phyloP scores from a whole-genome alignment of 768 basidiomycete species.

The Neoboletus subvelutipes region DNA sequence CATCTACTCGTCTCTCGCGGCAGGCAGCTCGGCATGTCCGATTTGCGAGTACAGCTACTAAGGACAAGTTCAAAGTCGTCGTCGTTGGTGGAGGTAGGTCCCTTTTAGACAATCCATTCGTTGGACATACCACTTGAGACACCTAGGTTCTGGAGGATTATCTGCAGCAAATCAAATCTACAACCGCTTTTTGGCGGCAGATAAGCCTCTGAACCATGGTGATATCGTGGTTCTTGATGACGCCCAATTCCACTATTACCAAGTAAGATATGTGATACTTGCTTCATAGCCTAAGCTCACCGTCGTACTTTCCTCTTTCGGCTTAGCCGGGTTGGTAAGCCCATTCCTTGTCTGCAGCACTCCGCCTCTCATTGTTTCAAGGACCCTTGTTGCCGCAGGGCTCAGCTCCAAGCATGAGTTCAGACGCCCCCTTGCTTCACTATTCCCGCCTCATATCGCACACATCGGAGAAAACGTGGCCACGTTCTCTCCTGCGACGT shows the following conservation, averaged over 20 bases:
- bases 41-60: slow-evolving; percentile 27
- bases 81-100: slow-evolving; percentile 82
- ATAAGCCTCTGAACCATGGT: slow-evolving; percentile 61
- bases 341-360: neutral
- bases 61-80: slow-evolving; percentile 74
- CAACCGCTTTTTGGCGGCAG: slow-evolving; percentile 69
- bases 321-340: slow-evolving; percentile 84
- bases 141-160: slow-evolving; percentile 75
- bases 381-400: slow-evolving; percentile 94
- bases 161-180: slow-evolving; percentile 87
- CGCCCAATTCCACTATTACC: slow-evolving; percentile 82
- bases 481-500: slow-evolving; percentile 71
- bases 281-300: slow-evolving; percentile 4
- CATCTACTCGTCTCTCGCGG: slow-evolving; percentile 7
- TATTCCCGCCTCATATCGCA: slow-evolving; percentile 74
- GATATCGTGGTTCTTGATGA: slow-evolving; percentile 89
- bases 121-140: slow-evolving; percentile 5
- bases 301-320: neutral
- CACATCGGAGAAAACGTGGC: slow-evolving; percentile 71
- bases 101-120: neutral
- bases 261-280: slow-evolving; percentile 42
- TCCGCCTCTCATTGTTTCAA: slow-evolving; percentile 28
- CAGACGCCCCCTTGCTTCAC: slow-evolving; percentile 58
- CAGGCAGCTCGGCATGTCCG: slow-evolving; percentile 14
- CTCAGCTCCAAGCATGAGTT: slow-evolving; percentile 69